Conservation (phyloP, 2,329 filamentous ascomycete species). For the Lecanicillium sp. region DNA sequence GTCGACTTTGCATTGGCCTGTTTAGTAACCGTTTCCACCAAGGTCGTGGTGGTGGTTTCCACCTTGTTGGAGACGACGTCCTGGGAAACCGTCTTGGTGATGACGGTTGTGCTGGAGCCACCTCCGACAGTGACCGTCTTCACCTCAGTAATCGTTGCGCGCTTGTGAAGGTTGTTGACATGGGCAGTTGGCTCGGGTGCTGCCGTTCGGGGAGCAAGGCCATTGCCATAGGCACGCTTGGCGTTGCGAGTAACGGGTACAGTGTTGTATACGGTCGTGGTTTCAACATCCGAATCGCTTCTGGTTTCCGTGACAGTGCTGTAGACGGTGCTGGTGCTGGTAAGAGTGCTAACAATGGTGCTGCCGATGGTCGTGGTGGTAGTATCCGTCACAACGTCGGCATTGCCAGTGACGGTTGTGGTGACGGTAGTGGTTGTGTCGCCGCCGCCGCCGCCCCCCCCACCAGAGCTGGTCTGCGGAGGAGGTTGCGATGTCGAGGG, state of each 20-base stretch:
- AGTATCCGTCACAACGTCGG: slow-evolving; percentile 3
- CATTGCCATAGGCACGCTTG: slow-evolving; percentile 21
- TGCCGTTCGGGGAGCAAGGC: slow-evolving; percentile 18
- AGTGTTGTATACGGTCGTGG: slow-evolving; percentile 25
- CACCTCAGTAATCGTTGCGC: slow-evolving; percentile 23
- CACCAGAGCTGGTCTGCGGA: not conserved
- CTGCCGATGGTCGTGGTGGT: slow-evolving; percentile 9
- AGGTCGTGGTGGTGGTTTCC: slow-evolving; percentile 18
- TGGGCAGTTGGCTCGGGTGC: slow-evolving; percentile 9
- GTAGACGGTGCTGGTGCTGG: slow-evolving; percentile 20
- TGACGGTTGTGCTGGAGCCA: slow-evolving; percentile 18
- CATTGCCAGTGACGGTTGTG: slow-evolving; percentile 20
- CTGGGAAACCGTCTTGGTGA: slow-evolving; percentile 19
- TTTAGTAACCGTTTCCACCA: slow-evolving; percentile 23
- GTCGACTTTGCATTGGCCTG: slow-evolving; percentile 29
- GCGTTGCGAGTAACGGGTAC: slow-evolving; percentile 23
- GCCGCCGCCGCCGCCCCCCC: slow-evolving; percentile 3
- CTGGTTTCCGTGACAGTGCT: slow-evolving; percentile 29
- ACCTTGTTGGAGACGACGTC: slow-evolving; percentile 25
- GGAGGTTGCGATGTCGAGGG: not conserved
- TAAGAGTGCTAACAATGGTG: slow-evolving; percentile 12
- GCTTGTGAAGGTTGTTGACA: slow-evolving; percentile 22
- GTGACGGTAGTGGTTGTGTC: slow-evolving; percentile 23
- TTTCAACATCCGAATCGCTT: slow-evolving; percentile 26
- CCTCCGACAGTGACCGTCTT: slow-evolving; percentile 23